phyloP scores from a whole-genome alignment of 305 asterid genomes.

The Fraxinus albicans region DNA sequence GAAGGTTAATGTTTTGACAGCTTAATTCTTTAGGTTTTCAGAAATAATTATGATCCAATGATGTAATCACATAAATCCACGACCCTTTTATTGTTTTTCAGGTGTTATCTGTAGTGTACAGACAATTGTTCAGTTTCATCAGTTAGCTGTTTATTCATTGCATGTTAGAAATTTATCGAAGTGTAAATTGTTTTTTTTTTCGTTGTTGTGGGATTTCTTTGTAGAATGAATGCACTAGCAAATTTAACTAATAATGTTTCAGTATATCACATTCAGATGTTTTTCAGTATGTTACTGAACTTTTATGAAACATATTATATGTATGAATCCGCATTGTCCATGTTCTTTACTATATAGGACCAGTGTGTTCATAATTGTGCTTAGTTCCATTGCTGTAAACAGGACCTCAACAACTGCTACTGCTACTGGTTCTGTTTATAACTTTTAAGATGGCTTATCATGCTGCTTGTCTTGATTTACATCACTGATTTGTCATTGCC shows the following conservation, averaged over 20 bases:
- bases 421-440: neutral
- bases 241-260: neutral
- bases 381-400: neutral
- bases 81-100: neutral
- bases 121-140: conserved; percentile 16
- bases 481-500: neutral
- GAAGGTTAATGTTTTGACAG: conserved; percentile 19
- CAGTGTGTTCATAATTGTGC: neutral
- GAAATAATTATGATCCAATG: conserved; percentile 17
- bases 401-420: neutral
- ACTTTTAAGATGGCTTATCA: neutral
- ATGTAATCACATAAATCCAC: conserved; percentile 20
- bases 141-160: conserved; percentile 23
- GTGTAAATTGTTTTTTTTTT: neutral
- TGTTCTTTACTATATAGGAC: neutral
- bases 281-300: neutral
- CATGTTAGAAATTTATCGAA: neutral
- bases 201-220: neutral
- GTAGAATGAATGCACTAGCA: neutral
- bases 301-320: neutral
- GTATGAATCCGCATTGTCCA: neutral
- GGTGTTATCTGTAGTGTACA: conserved; percentile 21
- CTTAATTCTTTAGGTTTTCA: neutral
- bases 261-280: neutral
- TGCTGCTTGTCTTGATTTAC: neutral